phyloP scores from a whole-genome alignment of 2,329 filamentous ascomycete genomes.

The Monosporascus sp. region DNA sequence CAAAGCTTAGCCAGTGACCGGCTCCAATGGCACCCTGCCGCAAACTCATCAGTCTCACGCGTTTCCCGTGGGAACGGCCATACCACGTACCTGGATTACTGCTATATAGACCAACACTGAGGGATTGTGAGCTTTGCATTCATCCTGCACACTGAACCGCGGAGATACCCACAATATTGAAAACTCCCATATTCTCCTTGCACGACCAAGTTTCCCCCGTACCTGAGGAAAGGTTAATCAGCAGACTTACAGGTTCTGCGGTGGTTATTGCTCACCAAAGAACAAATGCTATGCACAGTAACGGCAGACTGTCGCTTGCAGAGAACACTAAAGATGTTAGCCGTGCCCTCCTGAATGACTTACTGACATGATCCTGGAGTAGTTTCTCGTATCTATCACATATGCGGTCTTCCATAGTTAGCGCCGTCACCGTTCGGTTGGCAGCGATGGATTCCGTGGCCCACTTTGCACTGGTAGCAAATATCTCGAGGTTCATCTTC shows the following conservation, averaged over 20 bases:
- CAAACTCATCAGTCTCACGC: slow-evolving; percentile 1
- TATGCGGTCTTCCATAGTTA: slow-evolving; percentile 65
- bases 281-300: slow-evolving; percentile 28
- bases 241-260: background rate
- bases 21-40: slow-evolving; percentile 53
- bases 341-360: slow-evolving; percentile 56
- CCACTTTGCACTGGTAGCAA: slow-evolving; percentile 67
- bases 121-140: slow-evolving; percentile 5
- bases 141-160: background rate
- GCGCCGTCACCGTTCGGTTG: slow-evolving; percentile 64
- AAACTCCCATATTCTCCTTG: slow-evolving; percentile 42
- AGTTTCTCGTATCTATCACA: slow-evolving; percentile 54
- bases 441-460: slow-evolving; percentile 69
- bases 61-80: background rate
- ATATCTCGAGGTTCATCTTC: slow-evolving; percentile 57
- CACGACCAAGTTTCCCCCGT: slow-evolving; percentile 57
- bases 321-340: slow-evolving; percentile 63
- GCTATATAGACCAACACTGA: slow-evolving; percentile 57
- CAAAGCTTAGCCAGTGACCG: slow-evolving; percentile 63
- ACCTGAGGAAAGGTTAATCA: slow-evolving; percentile 54
- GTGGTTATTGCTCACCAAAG: slow-evolving; percentile 17
- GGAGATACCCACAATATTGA: slow-evolving; percentile 34
- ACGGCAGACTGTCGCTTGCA: slow-evolving; percentile 56
- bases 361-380: slow-evolving; percentile 51
- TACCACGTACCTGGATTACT: slow-evolving; percentile 48